Percentiles rank a stretch among this genome's conserved stretches.
Evolutionary conservation across 1,284 basidiomycete genomes (phyloP).

Genomic region (Cutaneotrichosporon curvatum): DNA sequence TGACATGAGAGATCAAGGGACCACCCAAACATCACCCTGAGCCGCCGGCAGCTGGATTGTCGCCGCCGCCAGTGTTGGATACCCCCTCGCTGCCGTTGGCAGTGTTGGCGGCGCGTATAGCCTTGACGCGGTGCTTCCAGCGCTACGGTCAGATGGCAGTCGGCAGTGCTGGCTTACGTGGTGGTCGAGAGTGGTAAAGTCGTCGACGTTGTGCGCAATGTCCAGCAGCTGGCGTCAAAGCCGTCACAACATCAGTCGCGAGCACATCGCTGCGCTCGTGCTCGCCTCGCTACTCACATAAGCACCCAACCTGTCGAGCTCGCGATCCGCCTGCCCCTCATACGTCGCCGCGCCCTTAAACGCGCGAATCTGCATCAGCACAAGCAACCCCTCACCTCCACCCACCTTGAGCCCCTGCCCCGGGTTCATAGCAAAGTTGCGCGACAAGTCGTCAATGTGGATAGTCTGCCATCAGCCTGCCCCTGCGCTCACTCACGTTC

Average conservation of each 20-base stretch:
- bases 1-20: too few relatives aligned
- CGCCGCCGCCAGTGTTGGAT: too few relatives aligned
- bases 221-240: constrained; percentile 21
- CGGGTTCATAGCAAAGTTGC: constrained; percentile 82
- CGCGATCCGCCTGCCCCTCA: constrained; percentile 56
- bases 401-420: constrained; percentile 63
- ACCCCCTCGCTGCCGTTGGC: too few relatives aligned
- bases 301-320: constrained; percentile 57
- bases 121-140: constrained; percentile 24
- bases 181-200: constrained; percentile 37
- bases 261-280: too few relatives aligned
- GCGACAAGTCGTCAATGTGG: constrained; percentile 79
- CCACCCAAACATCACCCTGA: too few relatives aligned
- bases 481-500: constrained; percentile 12
- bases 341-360: constrained; percentile 68
- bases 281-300: constrained; percentile 48
- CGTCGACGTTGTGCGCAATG: constrained; percentile 28
- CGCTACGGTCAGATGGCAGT: constrained; percentile 12
- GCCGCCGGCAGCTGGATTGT: too few relatives aligned
- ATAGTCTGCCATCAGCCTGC: constrained; percentile 51
- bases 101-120: too few relatives aligned
- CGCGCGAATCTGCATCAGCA: constrained; percentile 54
- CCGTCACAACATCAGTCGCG: too few relatives aligned
- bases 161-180: constrained; percentile 17
- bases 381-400: background rate